These are phyloP conservation scores for Trichosporon ovoides DNA, from an alignment of 1,284 basidiomycete genomes.

Conservation along the genomic window DNA sequence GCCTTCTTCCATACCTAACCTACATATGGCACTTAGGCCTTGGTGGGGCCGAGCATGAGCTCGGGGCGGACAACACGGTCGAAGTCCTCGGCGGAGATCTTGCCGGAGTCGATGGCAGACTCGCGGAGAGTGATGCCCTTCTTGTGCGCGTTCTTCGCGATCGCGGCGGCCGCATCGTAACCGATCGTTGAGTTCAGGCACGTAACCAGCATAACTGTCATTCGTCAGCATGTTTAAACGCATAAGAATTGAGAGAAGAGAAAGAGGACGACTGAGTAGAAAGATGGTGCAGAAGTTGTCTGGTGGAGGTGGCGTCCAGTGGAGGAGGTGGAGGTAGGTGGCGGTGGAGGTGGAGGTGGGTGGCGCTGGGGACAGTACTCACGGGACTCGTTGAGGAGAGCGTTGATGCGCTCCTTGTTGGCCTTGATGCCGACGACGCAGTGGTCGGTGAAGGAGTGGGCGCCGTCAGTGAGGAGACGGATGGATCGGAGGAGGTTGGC, in stretches of 20 bases:
- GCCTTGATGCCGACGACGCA: slow-evolving; percentile 91
- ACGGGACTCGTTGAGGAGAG: slow-evolving; percentile 83
- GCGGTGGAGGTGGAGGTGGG: background rate
- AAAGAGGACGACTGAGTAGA: background rate
- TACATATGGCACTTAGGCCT: background rate
- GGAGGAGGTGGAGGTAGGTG: background rate
- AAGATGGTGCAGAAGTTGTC: no score
- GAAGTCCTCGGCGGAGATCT: slow-evolving; percentile 86
- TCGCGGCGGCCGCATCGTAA: slow-evolving; percentile 63
- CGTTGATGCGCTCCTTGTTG: slow-evolving; percentile 86
- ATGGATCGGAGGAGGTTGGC: slow-evolving; percentile 89
- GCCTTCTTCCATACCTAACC: background rate
- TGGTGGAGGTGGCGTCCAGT: no score
- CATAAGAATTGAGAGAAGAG: no score
- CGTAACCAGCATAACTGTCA: no score
- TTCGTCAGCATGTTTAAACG: no score
- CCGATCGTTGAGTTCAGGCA: slow-evolving; percentile 36
- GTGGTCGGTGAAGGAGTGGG: slow-evolving; percentile 91
- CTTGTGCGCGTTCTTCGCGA: slow-evolving; percentile 98
- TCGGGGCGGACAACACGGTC: slow-evolving; percentile 93
- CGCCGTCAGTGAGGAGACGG: slow-evolving; percentile 85
- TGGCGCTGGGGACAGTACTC: slow-evolving; percentile 45
- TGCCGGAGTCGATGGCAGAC: slow-evolving; percentile 80
- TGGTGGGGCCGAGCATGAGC: slow-evolving; percentile 30
- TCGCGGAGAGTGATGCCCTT: slow-evolving; percentile 92